A percentile compares a stretch with the other conserved stretches of the same genome.
Evolutionary conservation across 2,329 filamentous ascomycete genomes (phyloP).

Genomic region (Exophiala xenobiotica): DNA sequence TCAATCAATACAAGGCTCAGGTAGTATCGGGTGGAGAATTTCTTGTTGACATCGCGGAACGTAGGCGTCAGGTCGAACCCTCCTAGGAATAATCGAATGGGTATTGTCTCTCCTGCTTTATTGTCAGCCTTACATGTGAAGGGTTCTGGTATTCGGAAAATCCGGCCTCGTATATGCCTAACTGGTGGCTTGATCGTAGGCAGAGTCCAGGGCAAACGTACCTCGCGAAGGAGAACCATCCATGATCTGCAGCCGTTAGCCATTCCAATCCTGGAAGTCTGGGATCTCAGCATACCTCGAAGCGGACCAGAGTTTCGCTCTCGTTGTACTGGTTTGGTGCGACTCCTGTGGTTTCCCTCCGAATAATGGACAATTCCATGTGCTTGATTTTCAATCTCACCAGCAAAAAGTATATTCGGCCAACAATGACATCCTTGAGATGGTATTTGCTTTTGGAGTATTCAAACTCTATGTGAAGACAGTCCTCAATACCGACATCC

Average conservation of each 20-base stretch:
- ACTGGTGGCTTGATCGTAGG: too few relatives aligned
- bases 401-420: constrained; percentile 95
- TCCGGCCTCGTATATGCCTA: too few relatives aligned
- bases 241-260: constrained; percentile 70
- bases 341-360: constrained; percentile 91
- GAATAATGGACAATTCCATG: constrained; percentile 98
- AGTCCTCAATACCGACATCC: constrained; percentile 99
- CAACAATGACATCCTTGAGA: constrained; percentile 97
- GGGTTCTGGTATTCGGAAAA: neutral
- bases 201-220: constrained; percentile 43
- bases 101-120: constrained; percentile 74
- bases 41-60: constrained; percentile 99
- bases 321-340: constrained; percentile 99
- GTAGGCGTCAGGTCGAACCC: constrained; percentile 97
- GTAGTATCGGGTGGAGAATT: constrained; percentile 98
- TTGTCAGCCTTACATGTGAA: constrained; percentile 12
- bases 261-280: neutral
- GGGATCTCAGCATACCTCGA: constrained; percentile 64
- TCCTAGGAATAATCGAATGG: constrained; percentile 92
- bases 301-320: constrained; percentile 94
- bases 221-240: constrained; percentile 96
- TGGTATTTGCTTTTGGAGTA: constrained; percentile 99
- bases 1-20: constrained; percentile 93
- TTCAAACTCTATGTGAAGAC: constrained; percentile 98
- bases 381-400: constrained; percentile 99